These are phyloP conservation scores for Geotrichum restrictum DNA, from an alignment of 1,139 yeast genomes.

Conservation along the genomic window DNA sequence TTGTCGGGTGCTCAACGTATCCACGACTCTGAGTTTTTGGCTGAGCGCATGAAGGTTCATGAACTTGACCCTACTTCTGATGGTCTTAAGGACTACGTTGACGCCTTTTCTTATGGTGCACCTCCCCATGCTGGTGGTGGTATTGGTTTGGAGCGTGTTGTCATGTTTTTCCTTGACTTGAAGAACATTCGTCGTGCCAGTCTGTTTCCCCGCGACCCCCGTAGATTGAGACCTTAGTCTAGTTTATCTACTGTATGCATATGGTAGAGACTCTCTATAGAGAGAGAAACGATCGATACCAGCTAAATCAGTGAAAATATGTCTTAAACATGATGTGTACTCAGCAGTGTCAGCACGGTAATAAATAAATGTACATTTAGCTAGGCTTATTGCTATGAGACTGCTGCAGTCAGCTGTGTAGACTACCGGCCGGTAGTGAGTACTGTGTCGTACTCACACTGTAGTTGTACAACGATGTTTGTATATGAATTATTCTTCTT, in stretches of 20 bases:
- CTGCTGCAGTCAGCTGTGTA: too few relatives aligned
- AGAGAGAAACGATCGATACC: too few relatives aligned
- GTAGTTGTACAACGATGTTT: too few relatives aligned
- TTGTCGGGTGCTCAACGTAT: constrained; percentile 98
- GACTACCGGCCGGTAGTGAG: too few relatives aligned
- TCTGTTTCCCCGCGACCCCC: constrained; percentile 98
- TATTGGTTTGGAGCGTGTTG: constrained; percentile 96
- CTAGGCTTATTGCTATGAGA: too few relatives aligned
- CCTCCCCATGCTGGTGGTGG: constrained; percentile 99
- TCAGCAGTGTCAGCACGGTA: too few relatives aligned
- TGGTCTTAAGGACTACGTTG: constrained; percentile 85
- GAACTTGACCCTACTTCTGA: constrained; percentile 76
- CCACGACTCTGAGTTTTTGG: constrained; percentile 82
- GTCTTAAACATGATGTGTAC: too few relatives aligned
- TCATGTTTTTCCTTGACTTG: constrained; percentile 94
- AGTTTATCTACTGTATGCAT: too few relatives aligned
- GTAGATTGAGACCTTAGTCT: constrained; percentile 70
- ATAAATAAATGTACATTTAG: too few relatives aligned
- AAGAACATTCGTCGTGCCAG: constrained; percentile 97
- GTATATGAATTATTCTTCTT: neutral
- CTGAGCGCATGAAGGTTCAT: constrained; percentile 75
- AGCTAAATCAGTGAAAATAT: too few relatives aligned
- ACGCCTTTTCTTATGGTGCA: constrained; percentile 91
- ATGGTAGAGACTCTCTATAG: too few relatives aligned
- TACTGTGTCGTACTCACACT: too few relatives aligned